Percentiles rank a stretch among this genome's conserved stretches.
Evolutionary conservation across 768 basidiomycete genomes (phyloP).

Genomic region (Tylopilus plumbeoviolaceoides): DNA sequence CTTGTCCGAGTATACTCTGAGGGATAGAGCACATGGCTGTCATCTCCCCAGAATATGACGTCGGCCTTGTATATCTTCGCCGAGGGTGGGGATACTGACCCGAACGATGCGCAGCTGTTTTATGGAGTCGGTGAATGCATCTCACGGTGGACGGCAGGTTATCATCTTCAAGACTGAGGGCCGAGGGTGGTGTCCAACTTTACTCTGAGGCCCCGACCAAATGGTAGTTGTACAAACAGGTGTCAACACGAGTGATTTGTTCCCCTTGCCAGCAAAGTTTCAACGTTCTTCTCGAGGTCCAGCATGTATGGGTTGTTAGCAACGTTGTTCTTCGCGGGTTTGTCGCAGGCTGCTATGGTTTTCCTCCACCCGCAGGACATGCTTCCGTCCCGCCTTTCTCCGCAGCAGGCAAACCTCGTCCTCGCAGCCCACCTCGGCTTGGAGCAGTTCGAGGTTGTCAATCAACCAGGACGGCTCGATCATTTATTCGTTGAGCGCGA

Average conservation of each 20-base stretch:
- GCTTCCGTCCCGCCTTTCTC: constrained; percentile 39
- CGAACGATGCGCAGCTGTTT: constrained; percentile 42
- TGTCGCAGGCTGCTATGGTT: constrained; percentile 51
- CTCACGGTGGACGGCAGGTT: constrained; percentile 43
- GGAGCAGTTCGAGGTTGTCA: constrained; percentile 56
- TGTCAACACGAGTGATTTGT: constrained; percentile 9
- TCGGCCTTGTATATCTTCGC: constrained; percentile 37
- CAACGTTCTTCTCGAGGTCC: neutral
- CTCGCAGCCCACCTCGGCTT: constrained; percentile 71
- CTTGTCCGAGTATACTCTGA: constrained; percentile 50
- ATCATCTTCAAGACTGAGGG: constrained; percentile 39
- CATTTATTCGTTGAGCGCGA: constrained; percentile 32
- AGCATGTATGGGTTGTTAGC: constrained; percentile 23
- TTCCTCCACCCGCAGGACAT: constrained; percentile 51
- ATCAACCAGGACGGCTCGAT: constrained; percentile 24
- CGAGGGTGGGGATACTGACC: constrained; percentile 36
- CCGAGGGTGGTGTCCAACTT: constrained; percentile 21
- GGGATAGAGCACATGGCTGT: constrained; percentile 47
- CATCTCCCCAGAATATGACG: constrained; percentile 33
- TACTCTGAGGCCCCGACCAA: constrained; percentile 24
- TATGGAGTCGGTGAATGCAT: constrained; percentile 40
- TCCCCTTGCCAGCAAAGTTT: neutral
- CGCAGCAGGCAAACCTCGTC: constrained; percentile 53
- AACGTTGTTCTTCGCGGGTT: constrained; percentile 27
- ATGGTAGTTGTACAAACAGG: constrained; percentile 13